These are phyloP conservation scores for Hypoxylon fuscum DNA, from an alignment of 495 filamentous ascomycete species.

Conservation along the genomic window DNA sequence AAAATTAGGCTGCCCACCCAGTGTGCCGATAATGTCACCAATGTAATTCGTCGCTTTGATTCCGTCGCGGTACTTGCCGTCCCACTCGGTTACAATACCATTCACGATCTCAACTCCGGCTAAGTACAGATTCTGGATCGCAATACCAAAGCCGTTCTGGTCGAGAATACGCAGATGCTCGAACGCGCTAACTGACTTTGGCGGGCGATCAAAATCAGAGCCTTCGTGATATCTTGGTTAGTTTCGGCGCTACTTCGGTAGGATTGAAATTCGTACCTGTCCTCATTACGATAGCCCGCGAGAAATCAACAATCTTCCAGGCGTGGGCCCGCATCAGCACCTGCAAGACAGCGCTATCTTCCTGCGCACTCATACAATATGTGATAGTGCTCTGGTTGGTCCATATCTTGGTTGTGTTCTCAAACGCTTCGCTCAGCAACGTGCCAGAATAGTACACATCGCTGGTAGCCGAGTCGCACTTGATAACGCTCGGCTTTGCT, in stretches of 20 bases:
- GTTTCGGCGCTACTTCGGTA: neutral
- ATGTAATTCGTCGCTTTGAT: constrained; percentile 73
- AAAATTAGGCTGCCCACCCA: constrained; percentile 74
- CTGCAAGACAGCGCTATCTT: constrained; percentile 78
- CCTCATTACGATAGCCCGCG: constrained; percentile 76
- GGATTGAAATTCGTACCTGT: constrained; percentile 48
- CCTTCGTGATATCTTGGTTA: constrained; percentile 43
- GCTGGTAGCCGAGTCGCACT: constrained; percentile 74
- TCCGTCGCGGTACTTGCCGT: constrained; percentile 64
- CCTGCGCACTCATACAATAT: constrained; percentile 78
- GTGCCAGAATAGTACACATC: constrained; percentile 77
- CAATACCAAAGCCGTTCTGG: constrained; percentile 66
- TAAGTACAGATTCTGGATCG: constrained; percentile 71
- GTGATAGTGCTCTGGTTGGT: constrained; percentile 71
- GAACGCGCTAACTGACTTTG: constrained; percentile 61
- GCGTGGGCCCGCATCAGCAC: constrained; percentile 68
- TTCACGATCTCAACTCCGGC: constrained; percentile 73
- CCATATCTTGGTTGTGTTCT: constrained; percentile 68
- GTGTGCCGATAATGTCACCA: constrained; percentile 74
- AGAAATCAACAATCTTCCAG: constrained; percentile 68
- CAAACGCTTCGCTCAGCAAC: constrained; percentile 69
- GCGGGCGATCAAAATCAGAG: constrained; percentile 76
- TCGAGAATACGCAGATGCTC: constrained; percentile 66
- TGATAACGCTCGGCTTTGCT: constrained; percentile 63
- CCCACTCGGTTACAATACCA: constrained; percentile 71